These are phyloP conservation scores for Pancytospora epiphaga DNA, from an alignment of 371 early-diverging fungal genomes.

Conservation along the genomic window DNA sequence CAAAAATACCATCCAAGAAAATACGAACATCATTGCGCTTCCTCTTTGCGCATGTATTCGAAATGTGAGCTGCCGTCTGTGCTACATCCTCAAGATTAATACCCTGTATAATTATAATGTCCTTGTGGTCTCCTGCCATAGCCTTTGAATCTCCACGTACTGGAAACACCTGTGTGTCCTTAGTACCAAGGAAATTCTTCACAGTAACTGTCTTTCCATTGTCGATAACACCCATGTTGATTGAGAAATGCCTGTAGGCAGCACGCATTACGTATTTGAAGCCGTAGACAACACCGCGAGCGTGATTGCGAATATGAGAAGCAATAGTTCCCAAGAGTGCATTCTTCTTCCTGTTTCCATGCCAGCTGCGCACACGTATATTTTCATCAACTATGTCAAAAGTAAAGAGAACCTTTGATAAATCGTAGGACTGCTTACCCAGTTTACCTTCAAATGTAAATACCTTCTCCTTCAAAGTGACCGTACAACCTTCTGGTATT, in stretches of 20 bases:
- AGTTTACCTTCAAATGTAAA: conserved; percentile 63
- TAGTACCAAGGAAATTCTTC: conserved; percentile 98
- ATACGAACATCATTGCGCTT: conserved; percentile 93
- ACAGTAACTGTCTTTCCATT: conserved; percentile 70
- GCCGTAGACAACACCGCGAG: conserved; percentile 93
- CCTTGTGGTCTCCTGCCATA: conserved; percentile 73
- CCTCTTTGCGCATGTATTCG: conserved; percentile 69
- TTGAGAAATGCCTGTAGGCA: conserved; percentile 98
- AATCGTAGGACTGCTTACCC: conserved; percentile 75
- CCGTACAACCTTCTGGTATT: conserved; percentile 59
- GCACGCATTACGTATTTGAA: conserved; percentile 97
- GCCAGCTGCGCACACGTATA: conserved; percentile 79
- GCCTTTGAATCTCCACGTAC: conserved; percentile 77
- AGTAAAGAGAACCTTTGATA: conserved; percentile 84
- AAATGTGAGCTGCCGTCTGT: conserved; percentile 79
- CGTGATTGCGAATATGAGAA: conserved; percentile 88
- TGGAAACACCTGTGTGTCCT: conserved; percentile 74
- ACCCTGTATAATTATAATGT: conserved; percentile 83
- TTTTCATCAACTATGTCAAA: conserved; percentile 67
- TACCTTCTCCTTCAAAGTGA: conserved; percentile 44
- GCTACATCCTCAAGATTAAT: conserved; percentile 91
- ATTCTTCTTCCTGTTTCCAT: conserved; percentile 88
- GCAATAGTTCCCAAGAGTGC: conserved; percentile 91
- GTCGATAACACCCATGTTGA: conserved; percentile 81
- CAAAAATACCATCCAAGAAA: conserved; percentile 84